These are phyloP conservation scores for Pythium folliculosum DNA, from an alignment of 352 stramenopile species.

Conservation along the genomic window DNA sequence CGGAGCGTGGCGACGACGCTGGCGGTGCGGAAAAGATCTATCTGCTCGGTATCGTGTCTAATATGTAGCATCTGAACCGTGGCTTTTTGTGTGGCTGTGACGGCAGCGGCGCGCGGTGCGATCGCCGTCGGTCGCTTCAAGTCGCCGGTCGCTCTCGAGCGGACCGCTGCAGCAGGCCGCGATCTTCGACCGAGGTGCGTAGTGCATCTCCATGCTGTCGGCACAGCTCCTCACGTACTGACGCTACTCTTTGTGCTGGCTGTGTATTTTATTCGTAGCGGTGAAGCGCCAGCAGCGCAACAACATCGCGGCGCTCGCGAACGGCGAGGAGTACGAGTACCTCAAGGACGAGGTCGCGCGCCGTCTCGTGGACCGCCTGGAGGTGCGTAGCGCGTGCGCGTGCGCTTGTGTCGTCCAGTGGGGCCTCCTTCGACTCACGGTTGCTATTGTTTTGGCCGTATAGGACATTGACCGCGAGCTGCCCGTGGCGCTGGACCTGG, in stretches of 20 bases:
- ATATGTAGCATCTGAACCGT: not conserved
- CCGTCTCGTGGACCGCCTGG: slow-evolving; percentile 78
- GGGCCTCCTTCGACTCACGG: not conserved
- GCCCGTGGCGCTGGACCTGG: slow-evolving; percentile 75
- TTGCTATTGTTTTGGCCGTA: not conserved
- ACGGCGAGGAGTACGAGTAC: slow-evolving; percentile 82
- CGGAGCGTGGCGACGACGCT: not conserved
- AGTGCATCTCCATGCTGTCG: not conserved
- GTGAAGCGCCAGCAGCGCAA: slow-evolving; percentile 84
- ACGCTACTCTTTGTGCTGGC: slow-evolving; percentile 7
- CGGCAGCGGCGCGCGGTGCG: not conserved
- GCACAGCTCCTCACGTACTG: not conserved
- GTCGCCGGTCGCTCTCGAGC: not conserved
- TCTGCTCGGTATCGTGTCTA: too few relatives aligned
- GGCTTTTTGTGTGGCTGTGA: not conserved
- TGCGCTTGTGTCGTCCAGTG: not conserved
- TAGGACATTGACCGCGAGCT: slow-evolving; percentile 86
- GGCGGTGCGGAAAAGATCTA: slow-evolving; percentile 4
- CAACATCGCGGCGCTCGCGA: slow-evolving; percentile 59
- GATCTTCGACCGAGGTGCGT: slow-evolving; percentile 66
- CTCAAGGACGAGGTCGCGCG: slow-evolving; percentile 84
- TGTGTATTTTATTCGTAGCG: slow-evolving; percentile 32
- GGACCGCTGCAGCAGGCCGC: slow-evolving; percentile 23
- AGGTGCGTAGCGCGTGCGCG: slow-evolving; percentile 47
- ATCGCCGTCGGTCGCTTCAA: not conserved